Evolutionary conservation across 768 basidiomycete genomes (phyloP), one percentile per base, ranked within the genome.

Genomic region (Amylocystis lapponica): DNA sequence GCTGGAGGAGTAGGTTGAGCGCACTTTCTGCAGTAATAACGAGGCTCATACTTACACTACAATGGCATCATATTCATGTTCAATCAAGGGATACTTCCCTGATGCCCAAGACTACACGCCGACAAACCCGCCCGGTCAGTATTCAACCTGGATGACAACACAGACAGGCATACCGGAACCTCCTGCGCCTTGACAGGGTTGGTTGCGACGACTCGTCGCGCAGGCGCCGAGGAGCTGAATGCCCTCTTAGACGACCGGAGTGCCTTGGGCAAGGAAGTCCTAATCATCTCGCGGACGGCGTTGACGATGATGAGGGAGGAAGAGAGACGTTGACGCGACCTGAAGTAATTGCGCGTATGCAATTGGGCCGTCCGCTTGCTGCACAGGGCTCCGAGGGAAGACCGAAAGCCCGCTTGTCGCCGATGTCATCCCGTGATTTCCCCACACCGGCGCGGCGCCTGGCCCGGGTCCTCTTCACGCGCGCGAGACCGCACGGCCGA

Each of bases 61-160:
- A 55, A 99, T 84, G 14, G 95, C 95, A 74, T 99, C 95, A 65
- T 92, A 98, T 65, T 97, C 94, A 62, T 99, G 96, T 63, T 99
- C 96, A 55, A 99, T 93, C 49, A 99, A 73, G 16, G 95, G 91
- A 63, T 98, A 99, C 62, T 93, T 90, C 38, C 86, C 88, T 30
- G 81, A 84, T 35, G 81, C 75, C 82, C 81, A 85, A 27, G 80
- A 79, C 80, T 86, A 49, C 32, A 55, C 33, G 32, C 43, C 42
- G 51, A 41, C 52, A n/a, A n/a, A n/a, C n/a, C n/a, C n/a, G n/a
- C n/a, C n/a, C n/a, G 26, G 7, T 32, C 11, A 25, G 26, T 20
- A 32, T 35, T 47, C 26, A 42, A 26, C 40, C 30, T 33, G 23
- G 27, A 41, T 40, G 39, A 39, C 9, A 38, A 45, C 40, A 41